Evolutionary conservation across 2,329 filamentous ascomycete species (phyloP).

Genomic region (Diaporthe caulivora): DNA sequence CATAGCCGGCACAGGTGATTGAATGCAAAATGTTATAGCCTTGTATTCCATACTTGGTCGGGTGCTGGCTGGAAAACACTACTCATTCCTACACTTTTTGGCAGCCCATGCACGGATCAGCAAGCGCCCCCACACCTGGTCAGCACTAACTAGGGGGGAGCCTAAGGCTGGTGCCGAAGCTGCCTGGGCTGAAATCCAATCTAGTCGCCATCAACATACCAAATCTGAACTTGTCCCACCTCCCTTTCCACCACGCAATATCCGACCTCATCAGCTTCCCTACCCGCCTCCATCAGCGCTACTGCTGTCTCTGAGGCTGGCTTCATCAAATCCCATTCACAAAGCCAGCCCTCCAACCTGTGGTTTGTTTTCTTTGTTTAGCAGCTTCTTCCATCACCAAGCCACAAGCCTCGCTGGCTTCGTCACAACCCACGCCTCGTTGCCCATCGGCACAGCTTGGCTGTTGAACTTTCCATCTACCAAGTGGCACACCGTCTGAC

Average conservation of each 20-base stretch:
- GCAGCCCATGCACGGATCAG: conserved; percentile 21
- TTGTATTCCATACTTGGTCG: no score
- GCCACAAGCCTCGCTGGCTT: not conserved
- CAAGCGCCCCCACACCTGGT: conserved; percentile 4
- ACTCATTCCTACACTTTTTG: no score
- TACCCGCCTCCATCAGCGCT: conserved; percentile 28
- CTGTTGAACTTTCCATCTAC: not conserved
- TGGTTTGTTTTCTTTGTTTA: not conserved
- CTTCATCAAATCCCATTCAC: not conserved
- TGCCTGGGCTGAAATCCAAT: conserved; percentile 23
- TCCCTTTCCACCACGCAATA: not conserved
- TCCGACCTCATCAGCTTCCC: not conserved
- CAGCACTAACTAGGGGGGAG: conserved; percentile 9
- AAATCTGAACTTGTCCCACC: conserved; percentile 3
- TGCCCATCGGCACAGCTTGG: not conserved
- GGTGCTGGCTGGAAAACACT: no score
- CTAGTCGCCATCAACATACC: not conserved
- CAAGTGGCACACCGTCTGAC: not conserved
- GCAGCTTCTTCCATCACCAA: not conserved
- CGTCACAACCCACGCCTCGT: not conserved
- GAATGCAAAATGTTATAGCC: no score
- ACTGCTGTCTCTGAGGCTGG: conserved; percentile 20
- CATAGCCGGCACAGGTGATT: no score
- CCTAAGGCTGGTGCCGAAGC: not conserved
- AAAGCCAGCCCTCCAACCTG: not conserved